Percentiles rank a stretch among this genome's conserved stretches.
Conservation (phyloP, 768 basidiomycete genomes). For the Termitomyces bulborhizus region DNA sequence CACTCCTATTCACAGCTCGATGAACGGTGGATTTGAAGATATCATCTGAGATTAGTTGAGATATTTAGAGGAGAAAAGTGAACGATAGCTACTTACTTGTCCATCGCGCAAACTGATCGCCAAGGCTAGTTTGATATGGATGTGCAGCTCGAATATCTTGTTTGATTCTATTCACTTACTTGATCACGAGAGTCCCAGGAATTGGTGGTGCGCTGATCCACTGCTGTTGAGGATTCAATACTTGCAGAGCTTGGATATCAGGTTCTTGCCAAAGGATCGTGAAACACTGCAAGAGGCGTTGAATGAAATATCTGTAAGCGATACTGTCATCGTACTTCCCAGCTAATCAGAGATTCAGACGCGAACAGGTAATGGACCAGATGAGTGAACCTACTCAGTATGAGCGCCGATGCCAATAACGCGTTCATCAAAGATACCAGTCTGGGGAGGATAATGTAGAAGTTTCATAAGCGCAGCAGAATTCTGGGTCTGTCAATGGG, state of each 20-base stretch:
- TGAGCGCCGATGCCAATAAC: slow-evolving; percentile 74
- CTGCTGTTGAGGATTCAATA: slow-evolving; percentile 65
- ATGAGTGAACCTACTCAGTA: slow-evolving; percentile 45
- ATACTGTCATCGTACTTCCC: slow-evolving; percentile 32
- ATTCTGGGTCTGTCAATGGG: slow-evolving; percentile 48
- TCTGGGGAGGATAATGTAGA: slow-evolving; percentile 70
- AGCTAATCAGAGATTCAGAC: slow-evolving; percentile 26
- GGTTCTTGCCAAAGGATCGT: slow-evolving; percentile 83
- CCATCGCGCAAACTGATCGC: slow-evolving; percentile 86
- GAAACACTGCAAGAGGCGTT: slow-evolving; percentile 48
- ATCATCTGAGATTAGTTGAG: slow-evolving; percentile 49
- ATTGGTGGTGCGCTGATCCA: slow-evolving; percentile 85
- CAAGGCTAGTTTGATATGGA: slow-evolving; percentile 40
- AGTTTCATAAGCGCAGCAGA: slow-evolving; percentile 83
- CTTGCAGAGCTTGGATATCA: slow-evolving; percentile 69
- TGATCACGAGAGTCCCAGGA: slow-evolving; percentile 80
- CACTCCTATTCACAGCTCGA: slow-evolving; percentile 74
- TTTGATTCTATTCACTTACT: slow-evolving; percentile 38
- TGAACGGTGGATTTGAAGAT: slow-evolving; percentile 89
- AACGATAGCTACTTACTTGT: slow-evolving; percentile 48
- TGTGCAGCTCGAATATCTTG: background rate
- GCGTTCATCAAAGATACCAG: slow-evolving; percentile 35
- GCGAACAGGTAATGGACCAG: background rate
- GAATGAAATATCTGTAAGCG: background rate
- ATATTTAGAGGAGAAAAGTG: background rate